These are phyloP conservation scores for Termitomyces sp. DNA, from an alignment of 768 basidiomycete genomes.

Conservation along the genomic window DNA sequence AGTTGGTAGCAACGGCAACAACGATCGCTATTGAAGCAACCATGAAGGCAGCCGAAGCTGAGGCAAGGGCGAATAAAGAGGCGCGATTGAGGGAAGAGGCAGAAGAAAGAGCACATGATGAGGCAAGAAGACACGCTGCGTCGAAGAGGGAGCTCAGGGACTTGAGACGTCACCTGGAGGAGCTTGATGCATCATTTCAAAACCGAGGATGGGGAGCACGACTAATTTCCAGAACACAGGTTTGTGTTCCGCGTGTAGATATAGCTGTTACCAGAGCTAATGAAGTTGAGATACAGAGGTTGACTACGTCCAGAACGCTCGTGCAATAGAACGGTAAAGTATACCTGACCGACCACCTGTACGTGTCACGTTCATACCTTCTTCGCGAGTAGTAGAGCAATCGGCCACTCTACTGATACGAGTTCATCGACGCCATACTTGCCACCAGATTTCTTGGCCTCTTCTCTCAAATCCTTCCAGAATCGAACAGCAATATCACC, in stretches of 20 bases:
- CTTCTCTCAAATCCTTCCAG: slow-evolving; percentile 48
- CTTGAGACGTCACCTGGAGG: slow-evolving; percentile 8
- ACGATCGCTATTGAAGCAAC: slow-evolving; percentile 7
- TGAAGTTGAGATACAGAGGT: not conserved
- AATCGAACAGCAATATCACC: slow-evolving; percentile 66
- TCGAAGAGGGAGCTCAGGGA: slow-evolving; percentile 11
- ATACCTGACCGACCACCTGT: not conserved
- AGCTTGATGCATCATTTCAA: slow-evolving; percentile 5
- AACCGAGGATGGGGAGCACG: not conserved
- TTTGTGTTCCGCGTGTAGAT: not conserved
- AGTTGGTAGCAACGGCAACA: slow-evolving; percentile 3
- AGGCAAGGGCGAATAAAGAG: slow-evolving; percentile 10
- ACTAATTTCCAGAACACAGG: not conserved
- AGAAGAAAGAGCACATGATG: slow-evolving; percentile 10
- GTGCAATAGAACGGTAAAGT: not conserved
- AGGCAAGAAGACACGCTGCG: slow-evolving; percentile 8
- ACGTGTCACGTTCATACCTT: slow-evolving; percentile 8
- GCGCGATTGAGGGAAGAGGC: slow-evolving; percentile 11
- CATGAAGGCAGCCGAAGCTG: slow-evolving; percentile 9
- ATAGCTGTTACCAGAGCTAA: not conserved
- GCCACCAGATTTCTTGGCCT: slow-evolving; percentile 24
- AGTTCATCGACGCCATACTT: slow-evolving; percentile 31
- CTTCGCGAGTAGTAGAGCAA: slow-evolving; percentile 37
- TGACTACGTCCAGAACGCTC: not conserved
- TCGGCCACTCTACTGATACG: slow-evolving; percentile 46